Base-by-base conservation (phyloP, 495 filamentous ascomycete species). In the Cercophora newfieldiana region DNA sequence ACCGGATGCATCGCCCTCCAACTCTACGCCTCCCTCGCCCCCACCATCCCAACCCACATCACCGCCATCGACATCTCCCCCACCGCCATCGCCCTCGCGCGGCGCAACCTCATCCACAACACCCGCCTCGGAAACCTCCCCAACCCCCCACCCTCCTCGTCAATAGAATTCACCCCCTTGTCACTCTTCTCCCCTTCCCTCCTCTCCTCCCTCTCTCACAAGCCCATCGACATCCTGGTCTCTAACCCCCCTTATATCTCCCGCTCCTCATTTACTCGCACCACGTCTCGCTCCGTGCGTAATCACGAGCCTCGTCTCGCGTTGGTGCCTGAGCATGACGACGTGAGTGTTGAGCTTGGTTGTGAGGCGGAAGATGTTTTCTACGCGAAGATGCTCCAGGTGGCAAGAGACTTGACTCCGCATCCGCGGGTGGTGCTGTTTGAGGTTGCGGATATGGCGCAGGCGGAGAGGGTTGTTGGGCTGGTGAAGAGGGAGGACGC, bases 181-280 rank as follows among this genome's bases (percentile, higher is more conserved):
- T 68, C 71, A 12, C 64, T 70, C 7, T 29, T 56, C 8, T 68
- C 67, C 64, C 61, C 76, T 26, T 8, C 48, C 7, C 12, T 26
- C 12, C 48, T 74, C 3, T 18, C n/a, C 10, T 37, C 1, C 26
- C 68, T 7, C 19, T 19, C 29, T 12, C 3, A 58, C 21, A 53
- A 14, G 24, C 24, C 49, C 25, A 87, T 83, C 63, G 90, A 96
- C 67, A 72, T 99, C n/a, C 73, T 99, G 0, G 86, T 93, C 31
- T 87, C 90, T 4, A 99, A 99, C 75, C 95, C 95, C 12, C 95
- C 95, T 0, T 98, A 99, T 75, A 90, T 99, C 55, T 94, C 93
- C 12, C 72, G 74, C 0, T 19, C 59, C 0, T 79, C 81, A 1
- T 96, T 90, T 68, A 85, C 80, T 0, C 56, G 26, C 47, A 60